phyloP scores from a whole-genome alignment of 176 grass and related monocot genomes.

The Urochloa ruziziensis region DNA sequence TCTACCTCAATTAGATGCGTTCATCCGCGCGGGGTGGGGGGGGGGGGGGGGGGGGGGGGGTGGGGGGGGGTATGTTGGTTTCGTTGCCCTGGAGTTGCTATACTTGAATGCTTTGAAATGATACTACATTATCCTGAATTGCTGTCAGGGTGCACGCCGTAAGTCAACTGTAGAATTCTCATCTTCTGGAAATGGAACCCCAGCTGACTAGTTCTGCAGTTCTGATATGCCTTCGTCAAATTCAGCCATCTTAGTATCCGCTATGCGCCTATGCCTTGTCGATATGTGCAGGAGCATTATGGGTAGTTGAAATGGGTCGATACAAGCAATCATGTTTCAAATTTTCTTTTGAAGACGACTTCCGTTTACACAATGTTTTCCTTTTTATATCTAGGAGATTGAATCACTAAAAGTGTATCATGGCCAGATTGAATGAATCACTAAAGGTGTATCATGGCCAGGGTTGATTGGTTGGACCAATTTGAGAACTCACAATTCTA shows the following conservation, averaged over 20 bases:
- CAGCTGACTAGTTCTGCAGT: background rate
- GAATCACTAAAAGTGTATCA: background rate
- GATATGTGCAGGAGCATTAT: background rate
- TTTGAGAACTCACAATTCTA: background rate
- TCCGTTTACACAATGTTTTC: background rate
- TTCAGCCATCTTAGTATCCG: background rate
- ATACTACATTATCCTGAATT: conserved; percentile 2
- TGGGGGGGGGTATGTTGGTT: too few species aligned
- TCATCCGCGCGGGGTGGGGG: too few species aligned
- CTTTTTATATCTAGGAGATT: background rate
- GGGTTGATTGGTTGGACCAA: background rate
- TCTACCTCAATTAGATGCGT: conserved; percentile 19
- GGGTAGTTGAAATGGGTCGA: background rate
- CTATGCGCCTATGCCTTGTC: background rate
- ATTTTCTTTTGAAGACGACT: background rate
- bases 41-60: too few species aligned
- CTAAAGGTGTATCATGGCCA: background rate
- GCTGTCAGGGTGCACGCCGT: background rate
- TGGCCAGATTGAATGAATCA: background rate
- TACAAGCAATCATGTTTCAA: background rate
- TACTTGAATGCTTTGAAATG: background rate
- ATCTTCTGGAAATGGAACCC: background rate
- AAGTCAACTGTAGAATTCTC: background rate
- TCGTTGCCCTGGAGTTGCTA: background rate
- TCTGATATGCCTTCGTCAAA: background rate